A percentile compares a stretch with the other conserved stretches of the same genome.
Evolutionary conservation across 805 yeast species (phyloP).

Genomic region (Hanseniaspora taiwanica): DNA sequence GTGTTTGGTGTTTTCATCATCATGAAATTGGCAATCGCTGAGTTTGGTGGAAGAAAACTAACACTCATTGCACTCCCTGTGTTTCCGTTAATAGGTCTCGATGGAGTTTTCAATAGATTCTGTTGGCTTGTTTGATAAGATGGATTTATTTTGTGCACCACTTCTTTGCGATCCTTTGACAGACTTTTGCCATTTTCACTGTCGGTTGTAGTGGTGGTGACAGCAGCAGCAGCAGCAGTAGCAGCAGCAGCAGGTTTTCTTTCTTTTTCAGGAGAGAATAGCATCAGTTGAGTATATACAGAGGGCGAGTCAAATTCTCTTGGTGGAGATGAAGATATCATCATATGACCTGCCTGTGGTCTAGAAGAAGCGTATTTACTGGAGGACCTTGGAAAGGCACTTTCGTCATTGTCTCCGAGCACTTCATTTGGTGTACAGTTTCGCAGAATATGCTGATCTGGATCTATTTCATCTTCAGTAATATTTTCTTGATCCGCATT

Average conservation of each 20-base stretch:
- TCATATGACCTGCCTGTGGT: neutral
- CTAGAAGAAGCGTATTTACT: no score
- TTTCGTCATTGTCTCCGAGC: neutral
- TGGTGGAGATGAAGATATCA: neutral
- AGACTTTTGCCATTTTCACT: no score
- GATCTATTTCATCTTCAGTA: neutral
- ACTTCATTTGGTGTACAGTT: neutral
- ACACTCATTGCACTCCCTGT: neutral
- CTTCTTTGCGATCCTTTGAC: no score
- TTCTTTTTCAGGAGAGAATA: neutral
- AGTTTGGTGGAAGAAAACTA: neutral
- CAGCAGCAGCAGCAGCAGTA: no score
- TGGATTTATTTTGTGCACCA: no score
- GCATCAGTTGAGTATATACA: slow-evolving; percentile 1
- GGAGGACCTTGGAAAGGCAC: no score
- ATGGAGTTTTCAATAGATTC: neutral
- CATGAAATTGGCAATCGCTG: neutral
- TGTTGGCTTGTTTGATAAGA: no score
- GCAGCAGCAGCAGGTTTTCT: neutral
- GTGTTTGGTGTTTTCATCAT: slow-evolving; percentile 1
- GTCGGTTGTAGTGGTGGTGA: no score
- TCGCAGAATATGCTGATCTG: no score
- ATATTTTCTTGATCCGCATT: neutral
- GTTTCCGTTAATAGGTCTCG: neutral
- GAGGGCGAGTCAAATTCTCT: slow-evolving; percentile 1